These are phyloP conservation scores for Sonneratia alba DNA, from an alignment of 345 rosid species.

Conservation along the genomic window DNA sequence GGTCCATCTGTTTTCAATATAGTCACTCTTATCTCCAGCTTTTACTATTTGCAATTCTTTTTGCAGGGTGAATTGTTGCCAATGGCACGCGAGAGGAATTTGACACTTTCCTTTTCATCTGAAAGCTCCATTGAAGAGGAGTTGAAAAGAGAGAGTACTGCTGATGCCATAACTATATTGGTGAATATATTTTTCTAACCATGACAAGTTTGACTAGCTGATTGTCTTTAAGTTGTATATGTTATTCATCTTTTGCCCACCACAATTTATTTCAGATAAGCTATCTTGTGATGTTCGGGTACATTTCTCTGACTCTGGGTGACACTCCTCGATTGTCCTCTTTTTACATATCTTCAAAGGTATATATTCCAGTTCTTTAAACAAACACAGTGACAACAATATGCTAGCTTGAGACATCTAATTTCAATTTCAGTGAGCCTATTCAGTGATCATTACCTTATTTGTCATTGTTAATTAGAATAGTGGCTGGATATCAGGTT, in stretches of 20 bases:
- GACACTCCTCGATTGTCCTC: slow-evolving; percentile 60
- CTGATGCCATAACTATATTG: slow-evolving; percentile 82
- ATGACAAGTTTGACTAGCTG: background rate
- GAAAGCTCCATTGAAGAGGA: slow-evolving; percentile 97
- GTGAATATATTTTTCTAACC: slow-evolving; percentile 23
- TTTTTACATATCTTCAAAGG: slow-evolving; percentile 86
- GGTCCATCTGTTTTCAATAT: background rate
- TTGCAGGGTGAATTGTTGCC: slow-evolving; percentile 80
- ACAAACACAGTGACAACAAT: background rate
- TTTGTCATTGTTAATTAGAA: background rate
- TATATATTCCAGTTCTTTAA: slow-evolving; percentile 10
- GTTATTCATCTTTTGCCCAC: slow-evolving; percentile 1
- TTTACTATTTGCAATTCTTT: slow-evolving; percentile 9
- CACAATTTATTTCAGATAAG: slow-evolving; percentile 59
- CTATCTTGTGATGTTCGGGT: slow-evolving; percentile 97
- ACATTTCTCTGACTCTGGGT: slow-evolving; percentile 85
- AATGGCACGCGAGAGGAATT: slow-evolving; percentile 52
- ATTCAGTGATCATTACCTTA: background rate
- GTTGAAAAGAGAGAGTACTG: slow-evolving; percentile 90
- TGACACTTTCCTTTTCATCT: slow-evolving; percentile 84
- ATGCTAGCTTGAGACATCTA: background rate
- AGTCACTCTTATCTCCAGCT: background rate
- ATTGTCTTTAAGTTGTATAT: slow-evolving; percentile 1
- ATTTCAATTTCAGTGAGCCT: background rate
- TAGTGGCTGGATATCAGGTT: slow-evolving; percentile 44